Base-by-base conservation (phyloP, 106 monocot species). In the Xerophyta viscosa region DNA sequence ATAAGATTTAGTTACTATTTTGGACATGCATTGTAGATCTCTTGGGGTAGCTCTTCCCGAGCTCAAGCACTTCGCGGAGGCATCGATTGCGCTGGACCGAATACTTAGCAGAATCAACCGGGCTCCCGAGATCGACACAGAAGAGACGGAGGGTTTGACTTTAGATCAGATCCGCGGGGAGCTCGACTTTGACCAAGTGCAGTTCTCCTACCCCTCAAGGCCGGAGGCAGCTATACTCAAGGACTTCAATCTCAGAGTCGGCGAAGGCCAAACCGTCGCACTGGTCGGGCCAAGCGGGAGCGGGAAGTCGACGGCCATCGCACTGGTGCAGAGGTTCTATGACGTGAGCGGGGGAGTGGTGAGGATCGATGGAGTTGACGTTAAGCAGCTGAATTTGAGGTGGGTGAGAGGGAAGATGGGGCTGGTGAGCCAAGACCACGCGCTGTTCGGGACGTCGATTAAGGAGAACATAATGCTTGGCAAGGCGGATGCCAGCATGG, bases 1-100 rank as follows among this genome's bases (percentile, higher is more conserved):
- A n/a, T n/a, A n/a, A n/a, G n/a, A n/a, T n/a, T n/a, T n/a, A n/a
- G n/a, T n/a, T n/a, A n/a, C n/a, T n/a, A n/a, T n/a, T n/a, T n/a
- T n/a, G n/a, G 33, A 33, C 33, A 33, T 33, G 5, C 33, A 33
- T 67, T 63, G 28, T 67, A 88, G 88, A 44, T 66, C 83, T 4
- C 72, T 88, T 15, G 88, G 88, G 37, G 65, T 66, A 75, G 88
- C 83, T n/a, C 33, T 88, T 10, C 83, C 88, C 46, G 88, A 88
- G 60, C 39, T 88, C 37, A 88, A 88, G 48, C 83, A 88, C 70
- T 83, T 88, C 56, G 50, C 76, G 0, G 88, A 88, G 18, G 88
- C 76, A 44, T 88, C 79, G 0, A 57, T 83, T 8, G 83, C 83
- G 1, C 70, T 72, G 36, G 37, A 51, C 0, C 53, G 67, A 19